Evolutionary conservation across 768 basidiomycete species (phyloP).

Genomic region (Candolleomyces aberdarensis): DNA sequence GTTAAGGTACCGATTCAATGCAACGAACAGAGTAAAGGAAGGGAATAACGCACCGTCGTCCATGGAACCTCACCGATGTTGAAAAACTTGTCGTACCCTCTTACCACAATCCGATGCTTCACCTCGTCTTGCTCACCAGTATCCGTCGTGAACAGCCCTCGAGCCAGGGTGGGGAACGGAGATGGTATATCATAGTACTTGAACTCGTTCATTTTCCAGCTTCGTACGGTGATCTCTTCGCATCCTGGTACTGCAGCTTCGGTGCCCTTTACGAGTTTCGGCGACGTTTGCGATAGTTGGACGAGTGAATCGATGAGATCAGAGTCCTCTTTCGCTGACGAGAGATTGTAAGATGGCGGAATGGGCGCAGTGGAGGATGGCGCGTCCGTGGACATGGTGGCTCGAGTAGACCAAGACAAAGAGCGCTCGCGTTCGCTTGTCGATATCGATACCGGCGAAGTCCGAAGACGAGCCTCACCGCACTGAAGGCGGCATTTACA

Average conservation of each 20-base stretch:
- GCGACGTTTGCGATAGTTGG: slow-evolving; percentile 47
- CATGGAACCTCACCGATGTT: slow-evolving; percentile 96
- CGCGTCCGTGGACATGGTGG: no score
- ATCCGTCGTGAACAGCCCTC: slow-evolving; percentile 81
- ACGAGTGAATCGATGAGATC: slow-evolving; percentile 56
- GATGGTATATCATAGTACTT: slow-evolving; percentile 88
- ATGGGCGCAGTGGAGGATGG: no score
- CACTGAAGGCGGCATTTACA: no score
- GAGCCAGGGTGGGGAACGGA: slow-evolving; percentile 90
- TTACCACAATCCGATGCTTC: slow-evolving; percentile 65
- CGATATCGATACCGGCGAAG: no score
- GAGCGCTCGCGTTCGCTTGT: no score
- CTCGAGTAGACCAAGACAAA: no score
- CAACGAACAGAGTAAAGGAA: neutral
- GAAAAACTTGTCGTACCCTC: slow-evolving; percentile 99
- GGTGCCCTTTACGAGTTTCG: slow-evolving; percentile 64
- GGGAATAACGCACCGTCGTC: slow-evolving; percentile 66
- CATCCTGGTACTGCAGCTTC: slow-evolving; percentile 47
- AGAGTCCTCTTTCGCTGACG: slow-evolving; percentile 40
- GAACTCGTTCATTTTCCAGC: slow-evolving; percentile 99
- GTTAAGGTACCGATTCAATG: neutral
- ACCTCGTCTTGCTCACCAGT: slow-evolving; percentile 19
- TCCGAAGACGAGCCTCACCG: no score
- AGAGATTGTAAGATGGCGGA: no score
- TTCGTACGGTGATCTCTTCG: slow-evolving; percentile 59